Evolutionary conservation across 2,329 filamentous ascomycete species (phyloP), one percentile per base, ranked within the genome.

Genomic region (Aspergillus persii): DNA sequence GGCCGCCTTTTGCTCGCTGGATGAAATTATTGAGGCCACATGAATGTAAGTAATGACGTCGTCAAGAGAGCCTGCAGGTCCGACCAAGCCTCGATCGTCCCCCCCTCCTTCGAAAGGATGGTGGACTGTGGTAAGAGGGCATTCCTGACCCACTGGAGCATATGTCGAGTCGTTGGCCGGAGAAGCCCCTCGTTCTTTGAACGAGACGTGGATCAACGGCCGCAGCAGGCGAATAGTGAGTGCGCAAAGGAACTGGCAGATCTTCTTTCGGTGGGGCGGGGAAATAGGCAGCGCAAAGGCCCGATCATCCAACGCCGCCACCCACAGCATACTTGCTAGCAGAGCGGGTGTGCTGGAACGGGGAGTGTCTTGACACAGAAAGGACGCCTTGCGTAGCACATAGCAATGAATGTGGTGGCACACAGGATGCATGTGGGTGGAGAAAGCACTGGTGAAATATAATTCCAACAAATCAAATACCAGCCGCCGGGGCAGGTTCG

Each of bases 261-360:
- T 89, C 71, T 91, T 91, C 61, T 89, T 89, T 54, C 93, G 84
- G 18, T 92, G 90, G 12, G 91, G 90, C 2, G 92, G 91, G 31
- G 90, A 86, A 54, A 89, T 91, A n/a, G 91, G 92, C 62, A 96
- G 76, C 69, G 92, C 92, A 48, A 92, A 86, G 8, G 92, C 91
- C 71, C 96, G 91, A 76, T 92, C 95, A 18, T 92, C 96, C 73
- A 96, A 89, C n/a, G 92, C 92, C 31, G 92, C 91, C 50, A 96
- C 90, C 92, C 92, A 97, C n/a, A 97, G 84, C 86, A 97, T 96
- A 76, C 92, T 96, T 41, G 93, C 91, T 29, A 97, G 81, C 50
- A 97, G 80, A 3, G 92, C 92, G 47, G 93, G 92, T 68, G 90
- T 94, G 72, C 92, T 96, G 57, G 83, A 83, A 60, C 93, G 84